Base-by-base conservation (phyloP, 352 stramenopile species). In the Phytophthora idaei region DNA sequence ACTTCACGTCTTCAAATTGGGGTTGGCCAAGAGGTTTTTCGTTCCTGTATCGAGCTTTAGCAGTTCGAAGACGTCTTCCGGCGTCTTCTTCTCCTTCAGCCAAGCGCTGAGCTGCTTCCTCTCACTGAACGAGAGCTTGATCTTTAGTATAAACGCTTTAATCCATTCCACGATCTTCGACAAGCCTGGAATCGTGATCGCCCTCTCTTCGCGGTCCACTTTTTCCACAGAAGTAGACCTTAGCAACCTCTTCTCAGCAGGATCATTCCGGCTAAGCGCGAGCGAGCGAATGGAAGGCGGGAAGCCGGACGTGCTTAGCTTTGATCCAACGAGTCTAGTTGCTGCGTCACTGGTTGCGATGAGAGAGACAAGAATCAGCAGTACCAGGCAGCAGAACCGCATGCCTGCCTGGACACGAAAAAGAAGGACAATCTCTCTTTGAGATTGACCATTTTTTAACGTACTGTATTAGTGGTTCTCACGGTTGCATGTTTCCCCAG, bases 11-110 rank as follows among this genome's bases (percentile, higher is more conserved):
- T 28, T 53, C 37, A 65, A 10, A 8, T 36, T 46, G 1, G 11
- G 5, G 21, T 31, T 55, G n/a, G 27, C 36, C 15, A 68, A 5
- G 36, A 68, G 32, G 2, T 14, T 41, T 14, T 53, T 7, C 1
- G 8, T 52, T 31, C 28, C 48, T 45, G 48, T 11, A 21, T 58
- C 28, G 7, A 65, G 57, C 3, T 51, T 57, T 5, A 65, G 48
- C 28, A 65, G 15, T 36, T 52, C 37, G 44, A 50, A 50, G 31
- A 36, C 37, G 12, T 65, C 57, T 1, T 65, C 28, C 5, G 49
- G 49, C 3, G 47, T 47, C 15, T 65, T 65, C 14, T 47, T 31
- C 36, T 65, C 48, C 47, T 52, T 51, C 57, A 44, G 49, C 57
- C 57, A 65, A 29, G n/a, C 21, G 3, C 36, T 15, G 11, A 58